Conservation (phyloP, 2,329 filamentous ascomycete genomes). For the Exophiala sp. region DNA sequence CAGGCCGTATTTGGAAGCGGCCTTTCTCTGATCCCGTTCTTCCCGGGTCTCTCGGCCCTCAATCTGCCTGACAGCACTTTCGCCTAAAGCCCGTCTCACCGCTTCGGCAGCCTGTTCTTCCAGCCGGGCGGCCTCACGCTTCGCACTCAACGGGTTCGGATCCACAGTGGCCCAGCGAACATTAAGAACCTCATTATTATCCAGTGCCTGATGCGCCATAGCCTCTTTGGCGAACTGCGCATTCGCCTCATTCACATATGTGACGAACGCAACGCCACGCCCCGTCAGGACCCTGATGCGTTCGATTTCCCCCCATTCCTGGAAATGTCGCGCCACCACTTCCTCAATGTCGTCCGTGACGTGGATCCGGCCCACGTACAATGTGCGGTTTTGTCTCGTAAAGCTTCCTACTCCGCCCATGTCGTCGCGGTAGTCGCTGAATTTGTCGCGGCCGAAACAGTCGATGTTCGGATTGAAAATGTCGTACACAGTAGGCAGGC, state of each 20-base stretch:
- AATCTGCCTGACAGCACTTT: conserved; percentile 85
- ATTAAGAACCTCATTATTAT: conserved; percentile 88
- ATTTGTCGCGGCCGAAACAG: conserved; percentile 90
- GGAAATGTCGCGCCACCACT: conserved; percentile 87
- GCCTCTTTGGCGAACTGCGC: conserved; percentile 89
- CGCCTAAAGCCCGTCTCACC: conserved; percentile 77
- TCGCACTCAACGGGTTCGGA: conserved; percentile 90
- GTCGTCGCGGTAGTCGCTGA: conserved; percentile 87
- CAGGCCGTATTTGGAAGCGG: conserved; percentile 73
- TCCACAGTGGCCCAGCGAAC: conserved; percentile 96
- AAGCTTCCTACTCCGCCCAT: conserved; percentile 97
- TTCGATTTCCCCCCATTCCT: conserved; percentile 93
- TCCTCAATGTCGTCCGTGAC: conserved; percentile 97
- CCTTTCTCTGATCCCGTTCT: conserved; percentile 79
- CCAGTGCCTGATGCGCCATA: conserved; percentile 89
- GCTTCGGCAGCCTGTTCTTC: conserved; percentile 97
- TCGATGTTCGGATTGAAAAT: conserved; percentile 91
- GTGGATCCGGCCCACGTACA: conserved; percentile 91
- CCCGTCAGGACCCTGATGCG: conserved; percentile 80
- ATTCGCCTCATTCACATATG: conserved; percentile 84
- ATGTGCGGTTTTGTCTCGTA: conserved; percentile 84
- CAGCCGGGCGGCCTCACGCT: conserved; percentile 77
- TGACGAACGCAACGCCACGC: conserved; percentile 88
- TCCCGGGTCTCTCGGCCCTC: conserved; percentile 86
- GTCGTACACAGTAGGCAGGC: conserved; percentile 78